Evolutionary conservation across 1,139 yeast species (phyloP), one percentile per base, ranked within the genome.

Genomic region (Candida sp.): DNA sequence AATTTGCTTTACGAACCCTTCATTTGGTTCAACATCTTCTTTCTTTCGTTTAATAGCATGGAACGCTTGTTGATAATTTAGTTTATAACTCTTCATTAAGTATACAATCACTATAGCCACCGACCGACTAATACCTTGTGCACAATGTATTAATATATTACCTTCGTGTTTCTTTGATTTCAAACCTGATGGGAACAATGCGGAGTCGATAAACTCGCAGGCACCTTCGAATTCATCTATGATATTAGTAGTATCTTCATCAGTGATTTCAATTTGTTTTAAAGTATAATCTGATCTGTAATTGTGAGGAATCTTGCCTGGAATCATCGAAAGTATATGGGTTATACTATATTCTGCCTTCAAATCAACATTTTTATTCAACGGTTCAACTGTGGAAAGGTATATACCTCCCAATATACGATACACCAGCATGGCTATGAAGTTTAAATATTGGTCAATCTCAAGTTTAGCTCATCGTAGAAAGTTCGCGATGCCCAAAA

Each of bases 91-190:
- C 56, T 79, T 78, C 95, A 93, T 90, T 48, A 93, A 63, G 60
- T 85, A 93, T 2, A 96, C 95, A 35, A 83, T 73, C 11, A 82
- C 69, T 29, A 89, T 70, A 0, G 95, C 68, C 0, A 81, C 88
- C 1, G 96, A 85, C 50, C 99, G 69, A 2, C 96, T 87, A 23
- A 82, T 79, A 1, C 99, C 99, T 27, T 96, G 97, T 44, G 90
- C 88, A 59, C 95, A 86, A 57, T 85, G 88, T 5, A 86, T 68
- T 39, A 82, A 66, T 0, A 85, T 67, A 35, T 69, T 70, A 2
- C 74, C 75, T 47, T 57, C 56, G 47, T 79, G 86, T 43, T 74
- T 70, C 41, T 64, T 61, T 66, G 58, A 46, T 34, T 58, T 45
- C 66, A 63, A 12, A 63, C 67, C 32, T 60, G 58, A 30, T 2